Percentiles rank a stretch among this genome's conserved stretches.
Conservation (phyloP, 768 basidiomycete species). For the Boletus insuetus region DNA sequence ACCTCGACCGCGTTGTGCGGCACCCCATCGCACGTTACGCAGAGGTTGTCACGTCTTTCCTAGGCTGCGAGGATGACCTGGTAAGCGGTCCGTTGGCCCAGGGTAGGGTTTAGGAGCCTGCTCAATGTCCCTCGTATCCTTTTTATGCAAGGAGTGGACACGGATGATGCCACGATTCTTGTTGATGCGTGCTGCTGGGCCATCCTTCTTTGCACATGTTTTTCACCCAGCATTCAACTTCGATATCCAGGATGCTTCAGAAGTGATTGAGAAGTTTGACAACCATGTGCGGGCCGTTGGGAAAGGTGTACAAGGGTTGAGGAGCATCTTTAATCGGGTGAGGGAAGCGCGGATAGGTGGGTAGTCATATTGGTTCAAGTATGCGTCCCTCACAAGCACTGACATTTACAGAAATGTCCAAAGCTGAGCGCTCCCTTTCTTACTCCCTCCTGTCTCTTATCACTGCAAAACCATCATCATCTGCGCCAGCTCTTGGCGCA, state of each 20-base stretch:
- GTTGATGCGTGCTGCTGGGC: constrained; percentile 62
- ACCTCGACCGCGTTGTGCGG: constrained; percentile 63
- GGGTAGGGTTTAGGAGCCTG: background rate
- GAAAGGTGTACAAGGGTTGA: constrained; percentile 64
- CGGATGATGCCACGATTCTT: constrained; percentile 59
- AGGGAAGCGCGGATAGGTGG: constrained; percentile 69
- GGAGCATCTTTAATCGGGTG: constrained; percentile 57
- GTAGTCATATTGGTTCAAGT: constrained; percentile 13
- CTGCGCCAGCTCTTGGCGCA: constrained; percentile 45
- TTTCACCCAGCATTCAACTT: constrained; percentile 86
- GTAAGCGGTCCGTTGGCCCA: constrained; percentile 42
- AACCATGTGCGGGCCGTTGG: constrained; percentile 63
- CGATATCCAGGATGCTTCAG: constrained; percentile 67
- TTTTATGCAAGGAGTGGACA: constrained; percentile 62
- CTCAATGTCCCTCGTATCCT: background rate
- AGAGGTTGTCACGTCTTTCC: constrained; percentile 76
- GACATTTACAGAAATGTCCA: constrained; percentile 64
- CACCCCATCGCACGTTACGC: constrained; percentile 79
- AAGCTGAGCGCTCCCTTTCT: constrained; percentile 69
- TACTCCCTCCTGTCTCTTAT: constrained; percentile 74
- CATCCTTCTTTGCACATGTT: constrained; percentile 73
- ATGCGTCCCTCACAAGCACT: background rate
- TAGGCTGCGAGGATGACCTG: constrained; percentile 70
- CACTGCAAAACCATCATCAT: constrained; percentile 60
- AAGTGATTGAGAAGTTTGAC: constrained; percentile 59